Evolutionary conservation across 306 rosid species (phyloP).

Genomic region (Prunus kanzakura): DNA sequence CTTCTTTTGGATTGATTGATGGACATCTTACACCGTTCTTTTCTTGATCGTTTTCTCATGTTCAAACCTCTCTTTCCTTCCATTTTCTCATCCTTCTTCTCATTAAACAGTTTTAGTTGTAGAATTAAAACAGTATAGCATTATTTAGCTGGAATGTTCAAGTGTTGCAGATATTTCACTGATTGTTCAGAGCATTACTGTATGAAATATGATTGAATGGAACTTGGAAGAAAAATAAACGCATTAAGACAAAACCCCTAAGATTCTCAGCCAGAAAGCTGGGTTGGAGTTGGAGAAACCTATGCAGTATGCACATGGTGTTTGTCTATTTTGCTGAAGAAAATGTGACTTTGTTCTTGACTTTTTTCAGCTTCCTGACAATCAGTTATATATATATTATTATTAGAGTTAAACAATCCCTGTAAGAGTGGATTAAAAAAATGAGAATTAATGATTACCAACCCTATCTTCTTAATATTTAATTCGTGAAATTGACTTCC

Average conservation of each 20-base stretch:
- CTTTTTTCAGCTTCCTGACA: conserved; percentile 5
- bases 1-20: too few species aligned
- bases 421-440: not conserved
- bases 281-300: conserved; percentile 5
- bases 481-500: not conserved
- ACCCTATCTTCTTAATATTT: not conserved
- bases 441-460: conserved; percentile 4
- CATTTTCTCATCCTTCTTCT: too few species aligned
- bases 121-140: too few species aligned
- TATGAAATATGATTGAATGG: not conserved
- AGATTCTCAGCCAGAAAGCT: conserved; percentile 9
- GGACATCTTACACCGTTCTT: too few species aligned
- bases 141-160: too few species aligned
- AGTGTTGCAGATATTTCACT: too few species aligned
- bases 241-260: not conserved
- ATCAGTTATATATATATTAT: not conserved
- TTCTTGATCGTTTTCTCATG: too few species aligned
- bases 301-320: conserved; percentile 24
- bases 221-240: not conserved
- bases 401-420: not conserved
- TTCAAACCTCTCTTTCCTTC: too few species aligned
- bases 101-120: too few species aligned
- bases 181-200: not conserved
- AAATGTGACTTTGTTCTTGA: conserved; percentile 12
- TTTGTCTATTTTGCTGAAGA: conserved; percentile 6